Evolutionary conservation across 257 asterid genomes (phyloP).

Genomic region (Parsonsia alboflavescens): DNA sequence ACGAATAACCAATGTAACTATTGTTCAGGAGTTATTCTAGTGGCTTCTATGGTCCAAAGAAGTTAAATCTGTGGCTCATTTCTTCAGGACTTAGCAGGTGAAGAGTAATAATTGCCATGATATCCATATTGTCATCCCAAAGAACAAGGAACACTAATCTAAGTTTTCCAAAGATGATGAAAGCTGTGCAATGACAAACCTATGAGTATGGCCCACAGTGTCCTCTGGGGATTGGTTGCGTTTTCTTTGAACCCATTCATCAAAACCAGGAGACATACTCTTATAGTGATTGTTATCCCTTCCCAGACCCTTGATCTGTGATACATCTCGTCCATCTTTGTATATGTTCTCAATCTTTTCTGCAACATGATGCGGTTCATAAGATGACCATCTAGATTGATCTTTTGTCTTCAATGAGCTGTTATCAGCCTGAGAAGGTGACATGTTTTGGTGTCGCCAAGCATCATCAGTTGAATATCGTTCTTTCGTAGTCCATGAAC

Average conservation of each 20-base stretch:
- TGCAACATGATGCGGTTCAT: slow-evolving; percentile 26
- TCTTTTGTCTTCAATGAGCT: slow-evolving; percentile 33
- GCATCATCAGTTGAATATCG: slow-evolving; percentile 26
- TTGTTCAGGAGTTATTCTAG: neutral
- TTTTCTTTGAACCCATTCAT: slow-evolving; percentile 39
- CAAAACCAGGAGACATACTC: slow-evolving; percentile 55
- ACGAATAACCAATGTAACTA: neutral
- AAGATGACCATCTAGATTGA: slow-evolving; percentile 37
- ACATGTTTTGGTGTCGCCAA: slow-evolving; percentile 29
- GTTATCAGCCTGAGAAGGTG: slow-evolving; percentile 36
- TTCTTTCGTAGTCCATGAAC: slow-evolving; percentile 37
- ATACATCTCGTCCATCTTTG: slow-evolving; percentile 32
- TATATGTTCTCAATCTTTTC: slow-evolving; percentile 27
- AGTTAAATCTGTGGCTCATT: neutral
- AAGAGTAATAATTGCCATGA: neutral
- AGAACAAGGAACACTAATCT: neutral
- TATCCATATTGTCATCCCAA: neutral
- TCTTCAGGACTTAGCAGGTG: neutral
- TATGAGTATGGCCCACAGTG: slow-evolving; percentile 38
- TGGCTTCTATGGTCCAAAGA: slow-evolving; percentile 1
- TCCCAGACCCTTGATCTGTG: slow-evolving; percentile 39
- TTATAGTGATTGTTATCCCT: slow-evolving; percentile 37
- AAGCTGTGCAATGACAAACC: slow-evolving; percentile 33
- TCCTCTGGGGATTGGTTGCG: slow-evolving; percentile 38
- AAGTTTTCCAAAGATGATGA: neutral